Percentiles rank a stretch among this genome's conserved stretches.
These are phyloP conservation scores for Psilocybe tampanensis DNA, from an alignment of 768 basidiomycete species.

Conservation along the genomic window DNA sequence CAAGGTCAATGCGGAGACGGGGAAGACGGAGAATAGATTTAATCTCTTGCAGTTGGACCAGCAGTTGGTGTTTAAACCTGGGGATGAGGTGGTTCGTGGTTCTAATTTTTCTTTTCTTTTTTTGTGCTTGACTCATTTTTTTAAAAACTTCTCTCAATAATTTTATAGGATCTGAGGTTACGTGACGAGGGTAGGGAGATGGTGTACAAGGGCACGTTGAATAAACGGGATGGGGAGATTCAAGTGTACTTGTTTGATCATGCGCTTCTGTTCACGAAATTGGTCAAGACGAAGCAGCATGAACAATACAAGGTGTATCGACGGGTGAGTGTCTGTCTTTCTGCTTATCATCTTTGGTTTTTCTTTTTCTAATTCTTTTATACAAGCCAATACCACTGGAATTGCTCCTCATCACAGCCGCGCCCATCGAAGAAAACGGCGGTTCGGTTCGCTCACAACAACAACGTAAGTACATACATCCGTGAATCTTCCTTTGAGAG, in stretches of 20 bases:
- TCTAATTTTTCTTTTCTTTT: not conserved
- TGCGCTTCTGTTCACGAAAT: constrained; percentile 90
- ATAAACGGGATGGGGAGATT: constrained; percentile 89
- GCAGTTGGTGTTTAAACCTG: constrained; percentile 86
- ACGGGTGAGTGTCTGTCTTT: constrained; percentile 58
- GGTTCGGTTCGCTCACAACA: constrained; percentile 37
- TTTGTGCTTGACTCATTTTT: not conserved
- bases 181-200: constrained; percentile 89
- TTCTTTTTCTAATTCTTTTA: not conserved
- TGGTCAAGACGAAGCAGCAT: constrained; percentile 80
- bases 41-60: constrained; percentile 92
- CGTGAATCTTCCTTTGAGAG: constrained; percentile 47
- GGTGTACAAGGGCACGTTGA: constrained; percentile 87
- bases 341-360: not conserved
- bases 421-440: constrained; percentile 61
- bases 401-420: constrained; percentile 78
- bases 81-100: constrained; percentile 83
- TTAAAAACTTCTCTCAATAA: not conserved
- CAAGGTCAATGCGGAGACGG: constrained; percentile 91
- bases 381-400: constrained; percentile 93
- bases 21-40: constrained; percentile 95
- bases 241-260: constrained; percentile 97
- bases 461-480: constrained; percentile 43
- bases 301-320: constrained; percentile 95
- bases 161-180: constrained; percentile 75